These are phyloP conservation scores for Luffa acutangula DNA, from an alignment of 306 rosid species.

Conservation along the genomic window DNA sequence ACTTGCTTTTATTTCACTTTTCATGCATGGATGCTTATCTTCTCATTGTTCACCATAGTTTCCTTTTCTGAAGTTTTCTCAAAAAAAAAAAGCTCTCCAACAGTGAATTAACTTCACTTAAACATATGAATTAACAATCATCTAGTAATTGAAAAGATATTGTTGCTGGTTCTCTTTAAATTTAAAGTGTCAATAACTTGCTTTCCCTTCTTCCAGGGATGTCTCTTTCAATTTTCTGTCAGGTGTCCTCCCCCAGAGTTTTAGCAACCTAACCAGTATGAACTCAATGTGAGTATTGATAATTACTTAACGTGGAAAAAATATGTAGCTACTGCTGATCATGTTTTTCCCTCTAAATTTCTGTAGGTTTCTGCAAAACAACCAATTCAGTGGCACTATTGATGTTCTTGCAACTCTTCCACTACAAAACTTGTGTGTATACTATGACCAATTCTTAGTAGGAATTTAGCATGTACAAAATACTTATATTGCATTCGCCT, in stretches of 20 bases:
- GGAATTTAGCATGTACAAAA: constrained; percentile 6
- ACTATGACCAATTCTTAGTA: constrained; percentile 12
- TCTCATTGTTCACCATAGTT: background rate
- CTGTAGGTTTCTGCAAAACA: constrained; percentile 71
- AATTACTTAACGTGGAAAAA: background rate
- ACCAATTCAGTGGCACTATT: constrained; percentile 79
- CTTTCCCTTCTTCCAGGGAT: constrained; percentile 24
- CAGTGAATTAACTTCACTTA: background rate
- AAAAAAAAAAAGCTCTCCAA: background rate
- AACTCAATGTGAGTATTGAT: constrained; percentile 43
- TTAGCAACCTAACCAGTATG: constrained; percentile 71
- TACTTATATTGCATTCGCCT: background rate
- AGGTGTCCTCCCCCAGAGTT: constrained; percentile 70
- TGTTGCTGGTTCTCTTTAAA: background rate
- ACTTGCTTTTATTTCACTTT: background rate
- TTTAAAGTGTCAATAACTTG: background rate
- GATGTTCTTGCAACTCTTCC: constrained; percentile 79
- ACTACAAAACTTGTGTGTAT: constrained; percentile 58
- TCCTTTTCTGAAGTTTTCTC: background rate
- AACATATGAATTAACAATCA: background rate
- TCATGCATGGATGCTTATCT: background rate
- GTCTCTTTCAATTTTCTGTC: constrained; percentile 68
- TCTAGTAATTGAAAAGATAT: background rate
- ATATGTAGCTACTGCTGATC: constrained; percentile 17
- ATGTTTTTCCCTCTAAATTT: constrained; percentile 13